Evolutionary conservation across 805 yeast species (phyloP), one percentile per base, ranked within the genome.

Genomic region (Clavispora vitiphila): DNA sequence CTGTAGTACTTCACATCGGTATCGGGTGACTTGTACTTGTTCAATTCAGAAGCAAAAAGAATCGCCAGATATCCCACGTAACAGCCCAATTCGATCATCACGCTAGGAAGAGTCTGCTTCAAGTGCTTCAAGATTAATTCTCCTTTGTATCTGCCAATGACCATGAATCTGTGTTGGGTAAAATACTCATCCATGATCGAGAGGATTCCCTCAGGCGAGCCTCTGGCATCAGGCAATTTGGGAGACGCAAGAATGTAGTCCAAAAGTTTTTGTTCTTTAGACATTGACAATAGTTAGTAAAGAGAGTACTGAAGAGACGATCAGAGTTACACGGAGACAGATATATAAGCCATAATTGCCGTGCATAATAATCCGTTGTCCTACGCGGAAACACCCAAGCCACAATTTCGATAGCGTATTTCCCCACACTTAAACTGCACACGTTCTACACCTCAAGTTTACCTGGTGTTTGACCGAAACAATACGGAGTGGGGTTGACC

Each of bases 1-100:
- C 62, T 58, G 46, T 55, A 65, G 55, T 56, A 67, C 38, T 56
- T 60, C 20, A 37, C 34, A 5, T 9, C 6, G 15, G 7, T 27
- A n/a, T 41, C 26, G 12, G 48, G 34, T 18, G 34, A 30, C 16
- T 19, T 35, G 36, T 46, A 56, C 24, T 52, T 44, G 8, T 47
- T 40, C 30, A 65, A 43, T 25, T 54, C 61, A 11, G 49, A 49
- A 4, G 61, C 65, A 42, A 66, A 65, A 23, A 56, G 53, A 6
- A 68, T 53, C 18, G 72, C 73, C 1, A 68, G 61, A 39, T 66
- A 67, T 8, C 69, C 71, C 16, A 62, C 51, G 38, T 56, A 64
- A 21, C 61, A 55, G 16, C 71, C 71, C 39, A 64, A 49, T 37
- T 63, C 70, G 25, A 63, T 43, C 59, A 61, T 51, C 15, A 56